These are phyloP conservation scores for Spathaspora passalidarum DNA, from an alignment of 805 yeast genomes.

Conservation along the genomic window DNA sequence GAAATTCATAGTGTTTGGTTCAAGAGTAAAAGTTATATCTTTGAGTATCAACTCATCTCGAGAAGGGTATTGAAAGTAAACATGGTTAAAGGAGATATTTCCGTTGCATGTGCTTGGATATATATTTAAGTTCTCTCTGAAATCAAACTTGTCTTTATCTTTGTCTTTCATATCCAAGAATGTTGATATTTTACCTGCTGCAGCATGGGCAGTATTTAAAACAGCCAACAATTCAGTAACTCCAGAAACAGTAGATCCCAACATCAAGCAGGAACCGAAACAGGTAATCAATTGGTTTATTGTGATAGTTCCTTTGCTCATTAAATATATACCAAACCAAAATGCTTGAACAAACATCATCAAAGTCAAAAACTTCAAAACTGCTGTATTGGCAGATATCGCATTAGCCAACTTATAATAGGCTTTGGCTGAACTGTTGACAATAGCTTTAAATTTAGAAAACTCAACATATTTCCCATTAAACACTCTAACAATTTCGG, in stretches of 20 bases:
- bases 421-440: constrained; percentile 31
- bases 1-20: constrained; percentile 48
- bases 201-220: constrained; percentile 71
- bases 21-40: constrained; percentile 36
- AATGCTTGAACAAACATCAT: constrained; percentile 87
- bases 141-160: constrained; percentile 6
- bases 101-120: not conserved
- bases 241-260: constrained; percentile 59
- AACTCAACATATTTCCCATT: constrained; percentile 56
- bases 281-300: constrained; percentile 75
- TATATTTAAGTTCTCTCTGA: constrained; percentile 4
- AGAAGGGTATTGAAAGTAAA: constrained; percentile 63
- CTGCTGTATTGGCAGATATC: constrained; percentile 53
- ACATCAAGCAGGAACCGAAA: constrained; percentile 73
- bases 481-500: constrained; percentile 58
- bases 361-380: constrained; percentile 55
- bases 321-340: constrained; percentile 81
- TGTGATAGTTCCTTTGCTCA: constrained; percentile 45
- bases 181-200: constrained; percentile 48
- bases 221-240: constrained; percentile 56
- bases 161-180: constrained; percentile 23
- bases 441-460: constrained; percentile 36
- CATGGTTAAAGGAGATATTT: constrained; percentile 48
- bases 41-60: constrained; percentile 50
- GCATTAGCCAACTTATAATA: constrained; percentile 46